phyloP scores from a whole-genome alignment of 2,329 filamentous ascomycete species.

The Cytospora leucostoma region DNA sequence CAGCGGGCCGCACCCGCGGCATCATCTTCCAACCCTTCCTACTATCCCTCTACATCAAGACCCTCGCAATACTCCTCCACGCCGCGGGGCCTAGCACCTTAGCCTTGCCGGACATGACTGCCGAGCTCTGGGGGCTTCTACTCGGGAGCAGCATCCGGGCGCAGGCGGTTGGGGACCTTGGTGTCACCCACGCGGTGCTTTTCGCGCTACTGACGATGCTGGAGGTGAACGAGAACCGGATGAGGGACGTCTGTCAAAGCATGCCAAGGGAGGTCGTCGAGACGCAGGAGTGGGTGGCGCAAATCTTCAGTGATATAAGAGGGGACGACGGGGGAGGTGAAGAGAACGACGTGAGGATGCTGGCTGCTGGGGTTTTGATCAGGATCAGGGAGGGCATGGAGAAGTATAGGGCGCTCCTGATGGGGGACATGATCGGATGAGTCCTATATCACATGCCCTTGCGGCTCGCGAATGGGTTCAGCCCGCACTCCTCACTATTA shows the following conservation, averaged over 20 bases:
- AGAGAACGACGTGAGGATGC: constrained; percentile 76
- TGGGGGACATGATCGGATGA: constrained; percentile 64
- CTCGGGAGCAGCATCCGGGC: constrained; percentile 63
- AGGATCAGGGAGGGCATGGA: constrained; percentile 80
- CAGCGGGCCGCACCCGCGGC: constrained; percentile 47
- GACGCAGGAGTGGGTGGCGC: constrained; percentile 81
- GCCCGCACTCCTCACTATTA: too few species aligned
- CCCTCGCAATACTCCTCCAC: constrained; percentile 78
- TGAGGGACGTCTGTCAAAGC: constrained; percentile 70
- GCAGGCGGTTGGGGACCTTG: constrained; percentile 60
- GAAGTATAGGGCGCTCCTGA: constrained; percentile 73
- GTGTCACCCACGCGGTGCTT: constrained; percentile 72
- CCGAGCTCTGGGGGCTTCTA: constrained; percentile 82
- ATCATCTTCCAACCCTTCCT: constrained; percentile 75
- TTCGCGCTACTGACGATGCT: constrained; percentile 78
- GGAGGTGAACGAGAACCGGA: constrained; percentile 76
- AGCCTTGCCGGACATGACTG: constrained; percentile 75
- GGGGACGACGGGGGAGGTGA: constrained; percentile 59
- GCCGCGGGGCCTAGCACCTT: constrained; percentile 80
- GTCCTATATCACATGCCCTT: neutral
- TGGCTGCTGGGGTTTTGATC: constrained; percentile 77
- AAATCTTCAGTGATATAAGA: constrained; percentile 66
- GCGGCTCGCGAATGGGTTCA: neutral
- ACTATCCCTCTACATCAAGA: constrained; percentile 80
- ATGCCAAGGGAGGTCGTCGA: constrained; percentile 79